Evolutionary conservation across 768 basidiomycete species (phyloP).

Genomic region (Leucocoprinus birnbaumii): DNA sequence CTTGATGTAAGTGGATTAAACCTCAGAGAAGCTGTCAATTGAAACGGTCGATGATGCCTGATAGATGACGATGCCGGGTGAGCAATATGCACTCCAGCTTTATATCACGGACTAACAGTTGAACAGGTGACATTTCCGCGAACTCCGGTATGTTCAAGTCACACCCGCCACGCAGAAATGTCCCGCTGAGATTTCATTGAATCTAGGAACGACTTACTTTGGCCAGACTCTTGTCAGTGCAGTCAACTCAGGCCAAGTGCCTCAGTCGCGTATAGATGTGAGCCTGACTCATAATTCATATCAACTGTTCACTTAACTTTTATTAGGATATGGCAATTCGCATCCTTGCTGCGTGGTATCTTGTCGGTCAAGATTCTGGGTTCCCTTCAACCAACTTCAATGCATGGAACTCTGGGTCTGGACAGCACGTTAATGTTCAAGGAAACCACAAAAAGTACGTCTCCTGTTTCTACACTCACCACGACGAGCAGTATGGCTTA

Average conservation of each 20-base stretch:
- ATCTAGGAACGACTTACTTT: constrained; percentile 47
- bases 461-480: background rate
- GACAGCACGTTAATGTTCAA: constrained; percentile 53
- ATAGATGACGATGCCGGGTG: constrained; percentile 74
- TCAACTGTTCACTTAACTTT: background rate
- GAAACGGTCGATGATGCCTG: background rate
- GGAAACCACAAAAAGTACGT: constrained; percentile 48
- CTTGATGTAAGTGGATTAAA: constrained; percentile 46
- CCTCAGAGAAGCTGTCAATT: background rate
- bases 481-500: no score
- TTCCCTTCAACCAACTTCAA: constrained; percentile 65
- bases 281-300: constrained; percentile 18
- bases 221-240: constrained; percentile 56
- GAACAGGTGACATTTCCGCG: constrained; percentile 27
- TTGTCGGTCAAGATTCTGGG: constrained; percentile 51
- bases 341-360: constrained; percentile 64
- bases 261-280: constrained; percentile 55
- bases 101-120: no score
- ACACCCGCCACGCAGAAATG: background rate
- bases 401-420: constrained; percentile 40
- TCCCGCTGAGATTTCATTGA: background rate
- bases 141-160: background rate
- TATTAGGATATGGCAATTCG: constrained; percentile 65
- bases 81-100: background rate
- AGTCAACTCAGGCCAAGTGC: constrained; percentile 59